phyloP scores from a whole-genome alignment of 805 yeast genomes.

The Sporopachydermia lactativora region DNA sequence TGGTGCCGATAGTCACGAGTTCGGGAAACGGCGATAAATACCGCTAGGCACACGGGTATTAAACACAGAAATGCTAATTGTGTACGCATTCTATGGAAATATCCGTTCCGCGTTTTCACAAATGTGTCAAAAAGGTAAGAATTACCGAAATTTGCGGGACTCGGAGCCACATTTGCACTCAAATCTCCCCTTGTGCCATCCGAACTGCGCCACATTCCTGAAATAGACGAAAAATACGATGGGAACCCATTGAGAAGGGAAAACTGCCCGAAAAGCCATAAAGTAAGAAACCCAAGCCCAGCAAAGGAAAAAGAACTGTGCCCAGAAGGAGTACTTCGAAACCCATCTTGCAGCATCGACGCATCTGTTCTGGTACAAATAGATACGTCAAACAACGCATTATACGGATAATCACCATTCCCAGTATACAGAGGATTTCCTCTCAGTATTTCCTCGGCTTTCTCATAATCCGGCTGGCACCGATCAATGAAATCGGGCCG shows the following conservation, averaged over 20 bases:
- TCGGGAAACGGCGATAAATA: conserved; percentile 56
- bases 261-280: conserved; percentile 61
- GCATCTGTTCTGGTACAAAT: conserved; percentile 24
- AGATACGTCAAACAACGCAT: conserved; percentile 10
- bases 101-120: not conserved
- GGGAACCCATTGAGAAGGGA: conserved; percentile 10
- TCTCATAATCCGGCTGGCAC: conserved; percentile 15
- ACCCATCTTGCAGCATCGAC: conserved; percentile 39
- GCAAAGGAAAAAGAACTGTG: conserved; percentile 61
- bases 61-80: conserved; percentile 16
- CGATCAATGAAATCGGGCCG: conserved; percentile 67
- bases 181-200: not conserved
- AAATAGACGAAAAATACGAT: conserved; percentile 10
- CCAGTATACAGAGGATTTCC: not conserved
- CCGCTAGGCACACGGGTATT: conserved; percentile 47
- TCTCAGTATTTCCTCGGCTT: not conserved
- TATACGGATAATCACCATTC: not conserved
- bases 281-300: conserved; percentile 44
- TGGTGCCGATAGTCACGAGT: conserved; percentile 76
- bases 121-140: not conserved
- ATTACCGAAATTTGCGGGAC: not conserved
- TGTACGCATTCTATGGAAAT: not conserved
- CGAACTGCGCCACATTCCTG: not conserved
- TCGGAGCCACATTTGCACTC: not conserved
- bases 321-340: conserved; percentile 74